These are phyloP conservation scores for Gaeumannomyces sp. DNA, from an alignment of 2,329 filamentous ascomycete species.

Conservation along the genomic window DNA sequence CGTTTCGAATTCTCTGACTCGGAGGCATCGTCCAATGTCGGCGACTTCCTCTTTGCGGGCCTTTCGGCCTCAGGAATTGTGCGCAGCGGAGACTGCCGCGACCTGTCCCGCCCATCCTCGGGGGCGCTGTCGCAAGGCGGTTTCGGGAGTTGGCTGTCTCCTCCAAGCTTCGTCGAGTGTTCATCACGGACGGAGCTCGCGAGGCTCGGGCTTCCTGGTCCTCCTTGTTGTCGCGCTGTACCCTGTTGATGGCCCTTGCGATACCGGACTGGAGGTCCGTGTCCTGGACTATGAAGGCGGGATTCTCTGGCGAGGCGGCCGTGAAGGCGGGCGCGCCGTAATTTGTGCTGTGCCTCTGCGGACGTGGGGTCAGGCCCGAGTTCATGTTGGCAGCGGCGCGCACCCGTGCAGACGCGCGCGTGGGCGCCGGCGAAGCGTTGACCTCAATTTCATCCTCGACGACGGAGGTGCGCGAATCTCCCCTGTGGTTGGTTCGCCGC, in stretches of 20 bases:
- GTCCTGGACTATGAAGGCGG: conserved; percentile 11
- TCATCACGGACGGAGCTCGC: background rate
- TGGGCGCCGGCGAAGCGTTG: conserved; percentile 2
- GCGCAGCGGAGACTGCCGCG: background rate
- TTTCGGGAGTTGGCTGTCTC: background rate
- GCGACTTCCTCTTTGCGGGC: background rate
- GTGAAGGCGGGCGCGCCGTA: conserved; percentile 7
- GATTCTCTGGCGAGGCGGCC: conserved; percentile 1
- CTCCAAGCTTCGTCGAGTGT: background rate
- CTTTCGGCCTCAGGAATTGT: background rate
- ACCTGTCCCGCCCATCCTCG: background rate
- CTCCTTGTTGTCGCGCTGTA: conserved; percentile 17
- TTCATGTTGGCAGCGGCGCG: background rate
- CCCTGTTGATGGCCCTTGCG: conserved; percentile 15
- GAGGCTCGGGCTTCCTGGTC: background rate
- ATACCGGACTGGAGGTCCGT: conserved; percentile 19
- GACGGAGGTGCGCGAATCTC: background rate
- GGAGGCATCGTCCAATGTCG: background rate
- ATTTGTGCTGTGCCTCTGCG: conserved; percentile 8
- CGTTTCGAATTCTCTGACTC: background rate
- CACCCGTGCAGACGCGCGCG: background rate
- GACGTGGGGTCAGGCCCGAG: conserved; percentile 7
- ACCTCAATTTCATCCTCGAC: background rate
- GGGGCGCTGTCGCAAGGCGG: background rate
- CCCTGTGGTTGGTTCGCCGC: background rate